phyloP scores from a whole-genome alignment of 148 eudicot genomes.

The Beta vulgaris region DNA sequence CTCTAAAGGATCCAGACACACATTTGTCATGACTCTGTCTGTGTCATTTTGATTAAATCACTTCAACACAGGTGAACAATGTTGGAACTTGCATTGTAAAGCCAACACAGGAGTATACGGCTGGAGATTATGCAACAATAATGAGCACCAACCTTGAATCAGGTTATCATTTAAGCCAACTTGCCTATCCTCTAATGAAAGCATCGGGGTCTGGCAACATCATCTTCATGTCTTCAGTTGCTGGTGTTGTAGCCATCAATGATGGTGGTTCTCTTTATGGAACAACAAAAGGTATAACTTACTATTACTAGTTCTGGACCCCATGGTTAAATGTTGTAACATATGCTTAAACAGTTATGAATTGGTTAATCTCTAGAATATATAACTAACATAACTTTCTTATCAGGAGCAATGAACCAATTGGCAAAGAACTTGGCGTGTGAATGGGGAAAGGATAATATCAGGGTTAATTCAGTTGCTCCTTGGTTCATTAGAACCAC shows the following conservation, averaged over 20 bases:
- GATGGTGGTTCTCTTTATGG: constrained; percentile 41
- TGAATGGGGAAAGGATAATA: constrained; percentile 71
- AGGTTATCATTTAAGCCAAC: constrained; percentile 51
- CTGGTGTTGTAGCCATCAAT: constrained; percentile 32
- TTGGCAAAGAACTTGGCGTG: constrained; percentile 44
- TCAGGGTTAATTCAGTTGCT: constrained; percentile 54
- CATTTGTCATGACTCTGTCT: too few relatives aligned
- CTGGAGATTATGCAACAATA: constrained; percentile 31
- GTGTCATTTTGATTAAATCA: too few relatives aligned
- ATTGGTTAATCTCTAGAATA: too few relatives aligned
- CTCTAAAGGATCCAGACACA: too few relatives aligned
- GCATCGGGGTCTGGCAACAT: constrained; percentile 49
- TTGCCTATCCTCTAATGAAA: constrained; percentile 54
- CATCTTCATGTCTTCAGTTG: constrained; percentile 49
- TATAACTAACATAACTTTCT: too few relatives aligned
- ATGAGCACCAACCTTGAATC: constrained; percentile 55
- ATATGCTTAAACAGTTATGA: too few relatives aligned
- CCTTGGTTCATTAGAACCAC: constrained; percentile 52
- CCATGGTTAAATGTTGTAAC: too few relatives aligned
- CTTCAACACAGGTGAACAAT: constrained; percentile 43
- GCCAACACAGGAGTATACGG: constrained; percentile 28
- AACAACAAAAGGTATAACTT: constrained; percentile 47
- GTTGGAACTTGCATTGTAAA: constrained; percentile 34
- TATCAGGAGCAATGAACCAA: constrained; percentile 36
- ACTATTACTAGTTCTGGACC: too few relatives aligned